Evolutionary conservation across 2,329 filamentous ascomycete species (phyloP), one percentile per base, ranked within the genome.

Genomic region (Sporothrix phasma): DNA sequence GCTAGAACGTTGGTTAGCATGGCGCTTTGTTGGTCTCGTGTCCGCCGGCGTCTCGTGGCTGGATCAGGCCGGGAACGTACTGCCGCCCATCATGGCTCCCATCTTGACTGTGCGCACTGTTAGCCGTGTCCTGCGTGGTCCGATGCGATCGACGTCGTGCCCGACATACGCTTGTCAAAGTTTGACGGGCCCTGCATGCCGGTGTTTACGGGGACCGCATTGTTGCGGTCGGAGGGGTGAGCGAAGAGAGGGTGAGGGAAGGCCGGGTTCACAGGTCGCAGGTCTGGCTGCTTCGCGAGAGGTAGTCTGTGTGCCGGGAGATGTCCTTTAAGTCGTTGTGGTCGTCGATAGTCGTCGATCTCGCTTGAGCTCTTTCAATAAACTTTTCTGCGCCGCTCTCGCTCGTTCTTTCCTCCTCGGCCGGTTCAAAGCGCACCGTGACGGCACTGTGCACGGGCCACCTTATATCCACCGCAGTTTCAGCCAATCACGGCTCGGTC

Each of bases 41-140:
- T 8, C 53, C n/a, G 31, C 8, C 58, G 26, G 39, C n/a, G 15
- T 22, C 7, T 3, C 4, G 15, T 7, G 53, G n/a, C n/a, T n/a
- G n/a, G n/a, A n/a, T n/a, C n/a, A n/a, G 15, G 17, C 26, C 7
- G 59, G 53, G 39, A 19, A 84, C 92, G 72, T 89, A 97, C 93
- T 95, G 75, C 92, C 90, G 71, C 94, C 94, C 92, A 97, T 97
- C 88, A 99, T 88, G 68, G 89, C 92, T 71, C 94, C 94, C 92
- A 97, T 97, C 82, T 96, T 97, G 76, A 92, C 92, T 96, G 74
- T 69, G 63, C 11, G 6, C 17, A 29, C 65, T 65, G 72, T 74
- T 72, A 75, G 74, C 69, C n/a, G n/a, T n/a, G n/a, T n/a, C n/a
- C n/a, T n/a, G n/a, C n/a, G n/a, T n/a, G n/a, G n/a, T n/a, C n/a